Conservation (phyloP, 2,329 filamentous ascomycete genomes). For the Trichophyton schoenleinii region DNA sequence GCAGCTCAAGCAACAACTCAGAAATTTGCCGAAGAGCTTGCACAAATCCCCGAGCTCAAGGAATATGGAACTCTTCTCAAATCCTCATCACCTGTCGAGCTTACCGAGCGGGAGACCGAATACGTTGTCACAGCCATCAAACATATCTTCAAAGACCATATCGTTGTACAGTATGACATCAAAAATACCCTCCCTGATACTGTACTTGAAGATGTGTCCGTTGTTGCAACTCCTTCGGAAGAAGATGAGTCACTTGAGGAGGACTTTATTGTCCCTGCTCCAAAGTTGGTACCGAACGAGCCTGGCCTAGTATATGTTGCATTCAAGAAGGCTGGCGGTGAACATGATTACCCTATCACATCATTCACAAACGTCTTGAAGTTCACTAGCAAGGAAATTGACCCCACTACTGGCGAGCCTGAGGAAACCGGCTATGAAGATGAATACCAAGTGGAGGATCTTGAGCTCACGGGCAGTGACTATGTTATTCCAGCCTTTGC, state of each 20-base stretch:
- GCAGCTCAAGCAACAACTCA: conserved; percentile 69
- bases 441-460: conserved; percentile 91
- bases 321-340: conserved; percentile 71
- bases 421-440: conserved; percentile 92
- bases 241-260: conserved; percentile 68
- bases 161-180: conserved; percentile 92
- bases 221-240: conserved; percentile 65
- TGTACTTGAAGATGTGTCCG: conserved; percentile 76
- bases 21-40: conserved; percentile 76
- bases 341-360: conserved; percentile 57
- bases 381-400: conserved; percentile 96
- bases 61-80: conserved; percentile 85
- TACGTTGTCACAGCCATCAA: conserved; percentile 91
- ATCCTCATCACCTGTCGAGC: conserved; percentile 70
- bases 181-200: conserved; percentile 94
- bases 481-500: conserved; percentile 90
- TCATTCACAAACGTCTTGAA: conserved; percentile 88
- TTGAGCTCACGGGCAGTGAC: conserved; percentile 81
- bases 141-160: conserved; percentile 93
- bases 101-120: conserved; percentile 94
- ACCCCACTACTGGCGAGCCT: conserved; percentile 82
- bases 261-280: conserved; percentile 83
- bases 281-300: conserved; percentile 69
- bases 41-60: conserved; percentile 81
- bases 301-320: conserved; percentile 91